Evolutionary conservation across 1,139 yeast genomes (phyloP), one percentile per base, ranked within the genome.

Genomic region (Scheffersomyces stambukii): DNA sequence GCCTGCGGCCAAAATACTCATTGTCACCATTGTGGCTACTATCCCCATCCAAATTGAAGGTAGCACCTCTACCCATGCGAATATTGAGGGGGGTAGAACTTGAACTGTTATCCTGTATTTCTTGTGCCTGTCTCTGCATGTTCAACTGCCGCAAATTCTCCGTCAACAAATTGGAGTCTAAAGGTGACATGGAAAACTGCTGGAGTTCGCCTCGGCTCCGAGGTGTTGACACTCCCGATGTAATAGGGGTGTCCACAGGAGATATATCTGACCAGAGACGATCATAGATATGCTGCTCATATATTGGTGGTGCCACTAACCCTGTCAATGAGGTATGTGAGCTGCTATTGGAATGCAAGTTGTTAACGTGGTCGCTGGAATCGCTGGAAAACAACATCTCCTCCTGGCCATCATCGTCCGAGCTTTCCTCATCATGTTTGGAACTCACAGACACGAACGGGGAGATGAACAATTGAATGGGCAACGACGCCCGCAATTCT

Each of bases 221-320:
- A 28, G 80, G 80, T 1, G 78, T 72, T 6, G 62, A 59, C 7
- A 73, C 44, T 1, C 81, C 84, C 8, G 80, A 71, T 6, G 56
- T 53, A 3, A 57, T 36, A 3, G 86, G 84, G 1, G 82, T 67
- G 19, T 76, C 81, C 6, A 63, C 43, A 0, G 79, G 73, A 2
- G 80, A 69, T 4, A 78, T 64, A 33, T 82, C 95, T 20, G 73
- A 67, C 89, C 89, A 89, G 21, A 91, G 59, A 33, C 88, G 62
- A 54, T 91, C 98, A 54, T 84, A 88, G 20, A 88, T 75, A 51
- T 86, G 95, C 37, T 71, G 77, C 39, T 80, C 88, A 50, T 91
- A 91, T 38, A 82, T 70, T 16, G 98, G 98, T 3, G 97, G 97
- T 0, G 96, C 95, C 54, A 78, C 67, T 23, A 75, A 56, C 0